Percentiles rank a stretch among this genome's conserved stretches.
Evolutionary conservation across 2,329 filamentous ascomycete genomes (phyloP).

Genomic region (Aspergillus sp.): DNA sequence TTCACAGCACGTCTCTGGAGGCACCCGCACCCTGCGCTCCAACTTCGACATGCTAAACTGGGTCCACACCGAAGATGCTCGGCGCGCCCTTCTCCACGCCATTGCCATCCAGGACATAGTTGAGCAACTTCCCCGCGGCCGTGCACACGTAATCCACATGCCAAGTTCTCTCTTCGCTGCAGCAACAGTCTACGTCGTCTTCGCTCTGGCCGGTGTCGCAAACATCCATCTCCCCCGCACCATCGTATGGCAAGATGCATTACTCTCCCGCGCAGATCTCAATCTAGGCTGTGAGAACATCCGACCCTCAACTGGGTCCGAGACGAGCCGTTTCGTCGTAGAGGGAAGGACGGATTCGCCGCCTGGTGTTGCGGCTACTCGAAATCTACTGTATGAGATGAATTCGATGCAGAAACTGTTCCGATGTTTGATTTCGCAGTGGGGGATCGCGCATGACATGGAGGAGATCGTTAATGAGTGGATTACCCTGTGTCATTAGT

Average conservation of each 20-base stretch:
- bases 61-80: constrained; percentile 45
- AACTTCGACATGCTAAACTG: constrained; percentile 46
- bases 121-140: constrained; percentile 49
- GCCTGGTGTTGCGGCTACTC: constrained; percentile 30
- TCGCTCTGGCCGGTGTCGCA: constrained; percentile 44
- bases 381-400: constrained; percentile 53
- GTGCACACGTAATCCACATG: constrained; percentile 53
- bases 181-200: constrained; percentile 48
- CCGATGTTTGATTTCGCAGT: constrained; percentile 49
- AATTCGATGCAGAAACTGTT: constrained; percentile 55
- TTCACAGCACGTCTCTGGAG: constrained; percentile 45
- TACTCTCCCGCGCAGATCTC: constrained; percentile 37
- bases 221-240: constrained; percentile 45
- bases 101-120: constrained; percentile 53
- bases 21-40: constrained; percentile 29
- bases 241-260: constrained; percentile 48
- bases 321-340: constrained; percentile 45
- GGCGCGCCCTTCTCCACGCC: constrained; percentile 48
- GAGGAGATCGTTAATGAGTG: constrained; percentile 50
- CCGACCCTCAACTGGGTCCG: constrained; percentile 32
- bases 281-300: constrained; percentile 33
- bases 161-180: constrained; percentile 51
- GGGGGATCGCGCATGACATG: constrained; percentile 54
- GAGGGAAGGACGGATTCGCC: constrained; percentile 30
- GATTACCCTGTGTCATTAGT: constrained; percentile 49